Base-by-base conservation (phyloP, 176 grass and related monocot species). In the Oryza rufipogon region DNA sequence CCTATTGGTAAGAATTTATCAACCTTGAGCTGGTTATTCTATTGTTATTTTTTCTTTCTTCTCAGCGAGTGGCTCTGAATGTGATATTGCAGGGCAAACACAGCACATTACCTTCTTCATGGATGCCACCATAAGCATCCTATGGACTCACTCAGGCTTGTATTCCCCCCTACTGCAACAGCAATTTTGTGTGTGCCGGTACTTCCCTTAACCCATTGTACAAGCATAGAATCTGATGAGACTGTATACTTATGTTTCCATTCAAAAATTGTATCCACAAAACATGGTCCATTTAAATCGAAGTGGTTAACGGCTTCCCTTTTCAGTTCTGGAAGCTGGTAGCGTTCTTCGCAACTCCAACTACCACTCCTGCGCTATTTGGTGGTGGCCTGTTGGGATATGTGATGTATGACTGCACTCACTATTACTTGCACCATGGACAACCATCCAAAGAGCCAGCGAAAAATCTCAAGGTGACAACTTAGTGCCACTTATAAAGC, bases 101-200 rank as follows among this genome's bases (percentile, higher is more conserved):
- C 92, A 14, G 78, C 79, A 23, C 92, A 97, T 75, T 97, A 95
- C 84, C 89, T 97, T 66, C 72, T 97, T 89, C 95, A 97, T 56
- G 95, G 95, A 78, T 97, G 95, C 87, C 95, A 97, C 77, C 95
- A 97, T 76, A 97, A 97, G 82, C 90, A 97, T 61, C 95, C 95
- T 11, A 95, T 97, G 95, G 95, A 97, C 26, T 90, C 88, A 1
- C 92, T 97, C 70, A 88, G 92, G 75, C 95, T 97, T 79, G 95
- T 97, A 23, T 97, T 97, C 48, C 95, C 95, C 73, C 92, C 95
- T 71, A 65, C 87, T 39, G 92, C 90, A 47, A 84, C 95, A 69
- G 92, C 92, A 67, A 97, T 97, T 72, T 70, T 97, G 52, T 94
- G 91, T 88, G 71, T 91, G 64, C 92, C 90, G 66, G 95, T 97